A percentile compares a stretch with the other conserved stretches of the same genome.
phyloP scores from a whole-genome alignment of 2,329 filamentous ascomycete genomes.

The Cucurbitaria berberidis region DNA sequence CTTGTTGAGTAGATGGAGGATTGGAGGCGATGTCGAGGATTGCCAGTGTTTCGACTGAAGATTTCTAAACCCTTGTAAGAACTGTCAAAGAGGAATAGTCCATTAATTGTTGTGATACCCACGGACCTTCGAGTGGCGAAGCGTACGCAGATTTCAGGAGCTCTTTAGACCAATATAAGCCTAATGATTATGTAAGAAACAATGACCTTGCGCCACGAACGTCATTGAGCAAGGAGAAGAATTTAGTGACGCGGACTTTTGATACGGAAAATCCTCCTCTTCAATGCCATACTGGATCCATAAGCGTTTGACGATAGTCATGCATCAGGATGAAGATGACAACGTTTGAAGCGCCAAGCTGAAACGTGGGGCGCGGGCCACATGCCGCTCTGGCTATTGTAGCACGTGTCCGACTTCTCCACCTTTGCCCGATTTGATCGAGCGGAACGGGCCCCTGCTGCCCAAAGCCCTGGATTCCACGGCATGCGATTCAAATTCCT shows the following conservation, averaged over 20 bases:
- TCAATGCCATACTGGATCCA: constrained; percentile 5
- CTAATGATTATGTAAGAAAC: neutral
- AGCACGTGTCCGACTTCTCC: constrained; percentile 17
- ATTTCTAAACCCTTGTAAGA: neutral
- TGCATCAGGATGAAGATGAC: constrained; percentile 14
- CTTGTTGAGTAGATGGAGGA: constrained; percentile 31
- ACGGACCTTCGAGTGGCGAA: neutral
- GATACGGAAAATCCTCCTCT: neutral
- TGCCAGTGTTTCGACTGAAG: constrained; percentile 38
- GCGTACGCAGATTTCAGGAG: neutral
- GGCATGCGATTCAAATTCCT: constrained; percentile 17
- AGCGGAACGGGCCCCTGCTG: constrained; percentile 14
- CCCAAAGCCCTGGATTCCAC: constrained; percentile 14
- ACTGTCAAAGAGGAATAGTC: neutral
- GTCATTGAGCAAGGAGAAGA: no score
- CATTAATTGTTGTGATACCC: constrained; percentile 6
- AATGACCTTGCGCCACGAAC: neutral
- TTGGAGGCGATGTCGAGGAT: constrained; percentile 31
- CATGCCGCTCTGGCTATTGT: neutral
- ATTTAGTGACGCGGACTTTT: neutral
- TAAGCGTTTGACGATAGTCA: constrained; percentile 20
- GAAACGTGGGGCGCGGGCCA: constrained; percentile 14
- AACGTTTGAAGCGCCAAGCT: constrained; percentile 24
- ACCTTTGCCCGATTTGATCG: constrained; percentile 8
- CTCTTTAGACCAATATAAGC: neutral